phyloP scores from a whole-genome alignment of 371 early-diverging fungal genomes.

The Dinochytrium kinnereticum region DNA sequence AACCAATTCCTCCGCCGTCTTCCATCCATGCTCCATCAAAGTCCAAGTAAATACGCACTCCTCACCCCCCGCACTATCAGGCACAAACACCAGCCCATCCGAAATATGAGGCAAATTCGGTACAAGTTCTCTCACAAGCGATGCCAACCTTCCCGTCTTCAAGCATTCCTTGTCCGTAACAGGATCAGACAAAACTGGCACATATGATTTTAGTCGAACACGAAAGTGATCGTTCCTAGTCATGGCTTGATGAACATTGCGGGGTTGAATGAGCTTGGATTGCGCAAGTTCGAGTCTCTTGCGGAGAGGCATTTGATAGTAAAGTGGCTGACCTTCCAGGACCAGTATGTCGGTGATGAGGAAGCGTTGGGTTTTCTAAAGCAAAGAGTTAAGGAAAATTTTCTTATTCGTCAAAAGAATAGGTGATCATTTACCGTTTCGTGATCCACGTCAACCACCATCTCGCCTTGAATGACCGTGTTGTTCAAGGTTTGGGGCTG shows the following conservation, averaged over 20 bases:
- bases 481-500: constrained; percentile 4
- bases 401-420: not conserved
- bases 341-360: constrained; percentile 12
- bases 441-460: constrained; percentile 11
- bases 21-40: not conserved
- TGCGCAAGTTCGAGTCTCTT: not conserved
- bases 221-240: constrained; percentile 7
- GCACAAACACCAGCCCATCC: constrained; percentile 17
- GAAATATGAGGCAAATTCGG: constrained; percentile 5
- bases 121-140: not conserved
- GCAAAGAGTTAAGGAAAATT: not conserved
- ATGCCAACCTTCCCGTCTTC: not conserved
- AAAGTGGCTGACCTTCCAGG: not conserved
- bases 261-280: constrained; percentile 9
- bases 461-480: constrained; percentile 18
- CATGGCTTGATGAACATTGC: not conserved
- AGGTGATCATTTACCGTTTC: not conserved
- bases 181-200: not conserved
- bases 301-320: not conserved
- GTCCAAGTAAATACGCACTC: not conserved
- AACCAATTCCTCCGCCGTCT: not conserved
- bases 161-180: not conserved
- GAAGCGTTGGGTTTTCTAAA: not conserved
- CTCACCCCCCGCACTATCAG: not conserved
- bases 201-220: constrained; percentile 13